Percentiles rank a stretch among this genome's conserved stretches.
These are phyloP conservation scores for Jaltomata sinuosa DNA, from an alignment of 257 asterid genomes.

Conservation along the genomic window DNA sequence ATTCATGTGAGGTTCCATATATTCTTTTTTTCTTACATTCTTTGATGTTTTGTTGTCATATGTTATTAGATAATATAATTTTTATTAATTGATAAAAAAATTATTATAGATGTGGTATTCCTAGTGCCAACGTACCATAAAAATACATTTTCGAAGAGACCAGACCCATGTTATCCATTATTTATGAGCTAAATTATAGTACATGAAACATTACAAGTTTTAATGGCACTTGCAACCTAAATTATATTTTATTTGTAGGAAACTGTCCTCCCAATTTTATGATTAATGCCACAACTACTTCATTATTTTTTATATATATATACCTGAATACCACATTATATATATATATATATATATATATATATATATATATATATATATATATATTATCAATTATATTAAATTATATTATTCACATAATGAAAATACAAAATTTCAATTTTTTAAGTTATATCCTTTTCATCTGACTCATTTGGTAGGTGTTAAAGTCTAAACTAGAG, in stretches of 20 bases:
- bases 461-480: background rate
- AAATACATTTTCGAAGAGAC: background rate
- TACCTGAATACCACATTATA: too few relatives aligned
- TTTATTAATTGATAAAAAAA: background rate
- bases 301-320: too few relatives aligned
- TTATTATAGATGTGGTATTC: background rate
- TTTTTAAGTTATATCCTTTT: background rate
- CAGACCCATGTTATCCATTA: too few relatives aligned
- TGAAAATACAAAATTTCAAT: too few relatives aligned
- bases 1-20: background rate
- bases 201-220: too few relatives aligned
- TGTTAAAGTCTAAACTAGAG: too few relatives aligned
- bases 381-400: too few relatives aligned
- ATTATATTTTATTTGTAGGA: too few relatives aligned
- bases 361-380: too few relatives aligned
- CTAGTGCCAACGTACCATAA: background rate
- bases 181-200: too few relatives aligned
- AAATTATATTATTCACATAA: too few relatives aligned
- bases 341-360: too few relatives aligned
- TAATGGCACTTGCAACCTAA: background rate
- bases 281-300: background rate
- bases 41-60: background rate
- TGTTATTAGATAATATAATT: background rate
- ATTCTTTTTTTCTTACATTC: background rate
- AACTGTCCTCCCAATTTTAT: background rate